Percentiles rank a stretch among this genome's conserved stretches.
These are phyloP conservation scores for Fraxinus floribunda DNA, from an alignment of 305 asterid species.

Conservation along the genomic window DNA sequence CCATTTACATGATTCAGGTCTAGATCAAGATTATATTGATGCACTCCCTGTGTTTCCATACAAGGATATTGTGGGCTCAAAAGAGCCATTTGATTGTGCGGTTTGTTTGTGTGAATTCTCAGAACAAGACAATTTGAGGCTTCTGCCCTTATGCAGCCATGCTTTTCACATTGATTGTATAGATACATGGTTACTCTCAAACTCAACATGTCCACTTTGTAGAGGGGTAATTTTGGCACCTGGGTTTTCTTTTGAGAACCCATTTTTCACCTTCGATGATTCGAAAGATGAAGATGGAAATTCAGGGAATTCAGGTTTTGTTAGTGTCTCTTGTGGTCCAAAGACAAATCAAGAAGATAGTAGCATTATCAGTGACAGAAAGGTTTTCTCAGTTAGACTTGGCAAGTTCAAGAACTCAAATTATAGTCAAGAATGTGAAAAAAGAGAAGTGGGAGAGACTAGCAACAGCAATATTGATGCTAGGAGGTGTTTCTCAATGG, in stretches of 20 bases:
- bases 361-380: conserved; percentile 45
- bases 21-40: conserved; percentile 78
- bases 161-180: conserved; percentile 89
- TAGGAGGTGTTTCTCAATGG: conserved; percentile 94
- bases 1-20: conserved; percentile 76
- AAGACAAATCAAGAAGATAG: conserved; percentile 38
- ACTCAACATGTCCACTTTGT: conserved; percentile 87
- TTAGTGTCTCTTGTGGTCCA: conserved; percentile 26
- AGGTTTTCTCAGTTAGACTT: conserved; percentile 73
- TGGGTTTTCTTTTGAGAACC: conserved; percentile 54
- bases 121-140: conserved; percentile 58
- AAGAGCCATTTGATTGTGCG: conserved; percentile 89
- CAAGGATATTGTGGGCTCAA: conserved; percentile 62
- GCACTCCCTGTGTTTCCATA: conserved; percentile 75
- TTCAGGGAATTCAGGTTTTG: conserved; percentile 26
- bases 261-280: conserved; percentile 53
- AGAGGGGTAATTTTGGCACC: conserved; percentile 65
- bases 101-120: conserved; percentile 85
- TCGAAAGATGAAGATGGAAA: conserved; percentile 49
- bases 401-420: conserved; percentile 58
- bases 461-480: conserved; percentile 63
- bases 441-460: conserved; percentile 63
- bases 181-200: conserved; percentile 84
- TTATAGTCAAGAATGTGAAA: conserved; percentile 25
- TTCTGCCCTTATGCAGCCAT: conserved; percentile 84